A percentile compares a stretch with the other conserved stretches of the same genome.
Evolutionary conservation across 176 grass and related monocot genomes (phyloP).

Genomic region (Paspalum notatum): DNA sequence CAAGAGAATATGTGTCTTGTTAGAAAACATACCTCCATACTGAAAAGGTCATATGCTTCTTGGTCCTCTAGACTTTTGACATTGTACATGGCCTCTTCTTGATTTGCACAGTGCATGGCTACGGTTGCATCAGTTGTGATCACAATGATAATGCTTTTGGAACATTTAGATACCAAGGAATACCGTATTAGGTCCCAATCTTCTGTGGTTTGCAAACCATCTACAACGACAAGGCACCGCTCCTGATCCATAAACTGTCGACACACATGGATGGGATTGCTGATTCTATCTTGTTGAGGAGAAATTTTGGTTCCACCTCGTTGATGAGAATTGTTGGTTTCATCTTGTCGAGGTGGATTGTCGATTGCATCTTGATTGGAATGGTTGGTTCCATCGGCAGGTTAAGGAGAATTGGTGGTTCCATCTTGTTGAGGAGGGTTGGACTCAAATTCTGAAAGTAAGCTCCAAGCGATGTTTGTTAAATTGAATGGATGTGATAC

Average conservation of each 20-base stretch:
- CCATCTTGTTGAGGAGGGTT: neutral
- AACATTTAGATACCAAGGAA: neutral
- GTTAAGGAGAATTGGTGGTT: neutral
- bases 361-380: neutral
- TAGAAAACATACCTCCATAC: neutral
- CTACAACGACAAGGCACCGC: neutral
- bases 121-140: neutral
- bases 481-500: neutral
- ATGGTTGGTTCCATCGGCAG: too few species aligned
- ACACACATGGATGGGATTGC: neutral
- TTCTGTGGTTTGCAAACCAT: neutral
- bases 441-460: neutral
- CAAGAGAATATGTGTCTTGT: neutral
- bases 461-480: neutral
- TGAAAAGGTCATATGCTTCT: neutral
- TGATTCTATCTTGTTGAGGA: neutral
- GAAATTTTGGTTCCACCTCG: neutral
- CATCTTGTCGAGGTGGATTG: too few species aligned
- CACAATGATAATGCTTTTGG: neutral
- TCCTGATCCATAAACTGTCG: neutral
- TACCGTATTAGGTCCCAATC: neutral
- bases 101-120: neutral
- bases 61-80: neutral
- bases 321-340: too few species aligned
- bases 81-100: neutral